Evolutionary conservation across 2,329 filamentous ascomycete genomes (phyloP).

Genomic region (Paraconiothyrium brasiliense): DNA sequence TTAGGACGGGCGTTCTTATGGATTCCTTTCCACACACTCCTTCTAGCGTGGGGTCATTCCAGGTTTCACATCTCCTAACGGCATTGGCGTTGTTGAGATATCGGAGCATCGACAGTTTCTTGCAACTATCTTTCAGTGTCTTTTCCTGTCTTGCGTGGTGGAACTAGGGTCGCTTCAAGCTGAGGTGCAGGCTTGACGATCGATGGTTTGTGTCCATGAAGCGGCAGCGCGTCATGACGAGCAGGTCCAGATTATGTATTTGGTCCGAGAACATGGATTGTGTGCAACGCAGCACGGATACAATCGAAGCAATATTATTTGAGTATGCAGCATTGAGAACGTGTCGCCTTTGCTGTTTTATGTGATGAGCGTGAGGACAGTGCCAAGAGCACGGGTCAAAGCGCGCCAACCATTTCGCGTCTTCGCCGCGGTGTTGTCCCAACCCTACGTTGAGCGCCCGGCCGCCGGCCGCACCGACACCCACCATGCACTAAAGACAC

Average conservation of each 20-base stretch:
- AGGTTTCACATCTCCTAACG: slow-evolving; percentile 19
- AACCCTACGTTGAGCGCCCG: neutral
- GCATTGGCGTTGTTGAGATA: slow-evolving; percentile 23
- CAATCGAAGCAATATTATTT: slow-evolving; percentile 28
- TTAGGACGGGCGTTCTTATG: slow-evolving; percentile 32
- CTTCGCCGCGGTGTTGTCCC: slow-evolving; percentile 29
- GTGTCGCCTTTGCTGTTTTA: neutral
- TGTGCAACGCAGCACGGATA: slow-evolving; percentile 8
- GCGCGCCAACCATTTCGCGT: slow-evolving; percentile 28
- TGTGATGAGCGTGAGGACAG: neutral
- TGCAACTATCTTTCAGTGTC: slow-evolving; percentile 16
- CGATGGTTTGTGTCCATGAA: neutral
- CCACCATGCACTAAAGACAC: neutral
- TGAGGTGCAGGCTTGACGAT: neutral
- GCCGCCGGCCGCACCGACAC: neutral
- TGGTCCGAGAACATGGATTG: slow-evolving; percentile 10
- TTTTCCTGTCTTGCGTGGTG: slow-evolving; percentile 9
- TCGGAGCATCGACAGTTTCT: slow-evolving; percentile 13
- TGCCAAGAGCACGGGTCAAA: slow-evolving; percentile 10
- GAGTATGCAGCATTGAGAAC: slow-evolving; percentile 21
- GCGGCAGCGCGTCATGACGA: slow-evolving; percentile 5
- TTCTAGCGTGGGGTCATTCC: slow-evolving; percentile 32
- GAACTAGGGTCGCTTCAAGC: slow-evolving; percentile 1
- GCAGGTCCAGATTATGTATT: slow-evolving; percentile 17
- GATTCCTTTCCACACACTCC: slow-evolving; percentile 42